Evolutionary conservation across 148 eudicot species (phyloP).

Genomic region (Rhododendron ferrugineum): DNA sequence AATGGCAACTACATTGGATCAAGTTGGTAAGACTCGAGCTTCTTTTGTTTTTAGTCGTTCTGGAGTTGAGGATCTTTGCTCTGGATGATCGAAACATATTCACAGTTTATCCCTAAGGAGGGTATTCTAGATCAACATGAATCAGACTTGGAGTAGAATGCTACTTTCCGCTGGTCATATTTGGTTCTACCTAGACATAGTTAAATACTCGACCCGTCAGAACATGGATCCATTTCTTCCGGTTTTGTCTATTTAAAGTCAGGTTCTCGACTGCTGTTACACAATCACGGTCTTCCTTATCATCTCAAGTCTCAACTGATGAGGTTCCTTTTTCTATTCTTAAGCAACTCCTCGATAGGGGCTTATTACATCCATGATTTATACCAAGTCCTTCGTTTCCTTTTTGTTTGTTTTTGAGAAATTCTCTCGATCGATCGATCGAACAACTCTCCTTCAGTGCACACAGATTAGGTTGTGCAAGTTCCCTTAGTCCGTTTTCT

Average conservation of each 20-base stretch:
- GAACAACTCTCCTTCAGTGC: background rate
- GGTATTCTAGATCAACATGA: background rate
- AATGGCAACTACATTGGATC: slow-evolving; percentile 75
- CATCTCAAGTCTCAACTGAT: background rate
- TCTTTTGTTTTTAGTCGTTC: slow-evolving; percentile 2
- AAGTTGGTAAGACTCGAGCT: slow-evolving; percentile 53
- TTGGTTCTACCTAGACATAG: background rate
- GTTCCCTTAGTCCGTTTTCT: background rate
- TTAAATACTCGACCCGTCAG: background rate
- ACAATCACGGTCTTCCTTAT: background rate
- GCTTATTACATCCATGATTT: background rate
- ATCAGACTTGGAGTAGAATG: background rate
- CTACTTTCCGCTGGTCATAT: background rate
- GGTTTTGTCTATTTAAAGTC: background rate
- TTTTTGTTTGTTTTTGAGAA: background rate
- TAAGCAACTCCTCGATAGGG: background rate
- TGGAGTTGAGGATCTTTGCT: background rate
- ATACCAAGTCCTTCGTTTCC: background rate
- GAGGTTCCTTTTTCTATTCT: background rate
- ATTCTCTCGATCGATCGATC: background rate
- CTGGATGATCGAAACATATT: background rate
- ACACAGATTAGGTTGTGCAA: background rate
- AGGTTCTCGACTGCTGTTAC: background rate
- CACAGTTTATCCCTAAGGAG: background rate
- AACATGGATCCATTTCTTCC: background rate